Conservation (phyloP, 176 grass and related monocot species). For the Bolboschoenus planiculmis region DNA sequence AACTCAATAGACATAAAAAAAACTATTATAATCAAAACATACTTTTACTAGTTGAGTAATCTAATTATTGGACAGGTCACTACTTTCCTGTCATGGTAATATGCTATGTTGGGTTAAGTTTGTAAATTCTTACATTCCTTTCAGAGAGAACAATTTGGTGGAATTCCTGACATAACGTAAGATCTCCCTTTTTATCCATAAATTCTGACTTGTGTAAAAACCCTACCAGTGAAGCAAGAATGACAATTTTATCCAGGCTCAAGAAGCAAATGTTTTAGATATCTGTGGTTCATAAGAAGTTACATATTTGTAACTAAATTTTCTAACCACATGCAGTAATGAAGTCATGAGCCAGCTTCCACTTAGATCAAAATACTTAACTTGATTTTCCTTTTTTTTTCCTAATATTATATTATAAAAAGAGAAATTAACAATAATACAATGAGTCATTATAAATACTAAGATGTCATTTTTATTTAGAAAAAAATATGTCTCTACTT, state of each 20-base stretch:
- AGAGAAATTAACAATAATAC: no score
- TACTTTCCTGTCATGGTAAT: not conserved
- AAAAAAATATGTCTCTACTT: no score
- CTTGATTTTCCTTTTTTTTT: no score
- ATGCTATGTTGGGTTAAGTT: not conserved
- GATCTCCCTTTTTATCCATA: not conserved
- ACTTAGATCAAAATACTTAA: no score
- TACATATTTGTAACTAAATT: not conserved
- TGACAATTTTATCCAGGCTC: not conserved
- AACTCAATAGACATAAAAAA: not conserved
- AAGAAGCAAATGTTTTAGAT: not conserved
- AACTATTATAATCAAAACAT: not conserved
- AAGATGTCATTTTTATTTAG: no score
- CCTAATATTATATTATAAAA: no score
- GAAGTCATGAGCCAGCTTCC: no score
- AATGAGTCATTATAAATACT: no score
- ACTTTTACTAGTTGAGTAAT: not conserved
- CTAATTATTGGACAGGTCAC: not conserved
- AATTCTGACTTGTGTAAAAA: not conserved
- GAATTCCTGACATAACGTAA: not conserved
- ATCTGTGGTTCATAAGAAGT: not conserved
- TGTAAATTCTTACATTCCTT: not conserved
- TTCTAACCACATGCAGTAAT: no score
- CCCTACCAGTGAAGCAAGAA: not conserved
- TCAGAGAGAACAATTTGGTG: not conserved